These are phyloP conservation scores for Claviceps sp. DNA, from an alignment of 2,329 filamentous ascomycete genomes.

Conservation along the genomic window DNA sequence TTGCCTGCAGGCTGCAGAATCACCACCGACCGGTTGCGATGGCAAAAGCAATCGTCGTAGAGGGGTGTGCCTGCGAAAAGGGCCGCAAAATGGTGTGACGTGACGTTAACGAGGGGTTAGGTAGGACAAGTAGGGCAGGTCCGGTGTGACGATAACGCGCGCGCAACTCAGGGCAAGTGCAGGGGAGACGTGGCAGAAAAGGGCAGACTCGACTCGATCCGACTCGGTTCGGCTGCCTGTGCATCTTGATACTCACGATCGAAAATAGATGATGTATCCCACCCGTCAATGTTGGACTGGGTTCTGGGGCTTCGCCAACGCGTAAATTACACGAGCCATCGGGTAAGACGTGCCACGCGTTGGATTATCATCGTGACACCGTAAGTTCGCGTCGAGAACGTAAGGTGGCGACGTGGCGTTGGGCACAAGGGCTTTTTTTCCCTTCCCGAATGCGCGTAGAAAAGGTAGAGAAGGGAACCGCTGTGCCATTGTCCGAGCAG, in stretches of 20 bases:
- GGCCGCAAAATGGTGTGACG: background rate
- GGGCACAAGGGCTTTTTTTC: background rate
- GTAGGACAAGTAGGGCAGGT: background rate
- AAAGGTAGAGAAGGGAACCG: background rate
- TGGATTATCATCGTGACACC: background rate
- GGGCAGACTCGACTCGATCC: background rate
- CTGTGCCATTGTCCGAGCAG: background rate
- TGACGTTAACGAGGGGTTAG: background rate
- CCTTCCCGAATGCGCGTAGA: background rate
- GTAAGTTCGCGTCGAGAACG: background rate
- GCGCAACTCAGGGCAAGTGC: background rate
- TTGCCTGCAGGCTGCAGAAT: background rate
- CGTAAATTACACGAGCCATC: background rate
- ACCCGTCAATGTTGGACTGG: background rate
- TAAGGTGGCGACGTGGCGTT: background rate
- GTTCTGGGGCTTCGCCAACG: background rate
- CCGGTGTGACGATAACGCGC: background rate
- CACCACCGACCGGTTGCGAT: background rate
- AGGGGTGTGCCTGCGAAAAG: background rate
- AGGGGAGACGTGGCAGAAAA: background rate
- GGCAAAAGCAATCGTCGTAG: background rate
- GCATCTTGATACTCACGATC: background rate
- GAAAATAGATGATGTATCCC: background rate
- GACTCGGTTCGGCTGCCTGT: too few relatives aligned
- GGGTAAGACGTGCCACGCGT: background rate